Percentiles rank a stretch among this genome's conserved stretches.
phyloP scores from a whole-genome alignment of 148 eudicot genomes.

The Fagopyrum homotropicum region DNA sequence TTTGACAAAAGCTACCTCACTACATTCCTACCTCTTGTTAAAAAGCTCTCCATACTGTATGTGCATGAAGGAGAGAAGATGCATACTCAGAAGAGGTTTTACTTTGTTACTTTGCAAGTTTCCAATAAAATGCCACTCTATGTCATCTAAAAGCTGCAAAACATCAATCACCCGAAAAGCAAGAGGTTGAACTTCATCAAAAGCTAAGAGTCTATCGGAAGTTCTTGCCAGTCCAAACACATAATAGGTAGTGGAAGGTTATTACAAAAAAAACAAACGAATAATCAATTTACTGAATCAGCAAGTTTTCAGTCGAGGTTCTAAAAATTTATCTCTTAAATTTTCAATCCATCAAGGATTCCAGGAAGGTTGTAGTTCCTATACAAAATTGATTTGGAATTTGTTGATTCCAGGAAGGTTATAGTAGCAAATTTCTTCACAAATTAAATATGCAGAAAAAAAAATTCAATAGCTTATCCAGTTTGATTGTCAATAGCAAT shows the following conservation, averaged over 20 bases:
- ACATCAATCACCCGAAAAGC: neutral
- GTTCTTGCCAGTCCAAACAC: neutral
- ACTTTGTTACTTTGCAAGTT: no score
- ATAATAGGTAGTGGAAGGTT: neutral
- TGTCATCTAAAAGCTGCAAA: no score
- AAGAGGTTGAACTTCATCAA: neutral
- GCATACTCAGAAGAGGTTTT: no score
- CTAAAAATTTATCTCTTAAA: neutral
- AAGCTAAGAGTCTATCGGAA: neutral
- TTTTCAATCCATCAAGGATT: neutral
- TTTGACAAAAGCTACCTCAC: no score
- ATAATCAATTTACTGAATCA: neutral
- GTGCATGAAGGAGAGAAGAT: no score
- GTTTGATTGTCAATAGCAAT: neutral
- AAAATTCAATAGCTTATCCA: neutral
- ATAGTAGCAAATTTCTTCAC: neutral
- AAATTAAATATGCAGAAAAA: neutral
- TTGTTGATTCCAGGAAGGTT: neutral
- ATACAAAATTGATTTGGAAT: neutral
- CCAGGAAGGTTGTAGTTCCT: neutral
- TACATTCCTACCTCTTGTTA: no score
- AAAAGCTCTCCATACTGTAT: no score
- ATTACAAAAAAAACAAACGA: neutral
- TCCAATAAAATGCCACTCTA: no score
- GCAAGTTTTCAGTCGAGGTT: neutral